Conservation (phyloP, 2,329 filamentous ascomycete species). For the Mollisiaceae sp. region DNA sequence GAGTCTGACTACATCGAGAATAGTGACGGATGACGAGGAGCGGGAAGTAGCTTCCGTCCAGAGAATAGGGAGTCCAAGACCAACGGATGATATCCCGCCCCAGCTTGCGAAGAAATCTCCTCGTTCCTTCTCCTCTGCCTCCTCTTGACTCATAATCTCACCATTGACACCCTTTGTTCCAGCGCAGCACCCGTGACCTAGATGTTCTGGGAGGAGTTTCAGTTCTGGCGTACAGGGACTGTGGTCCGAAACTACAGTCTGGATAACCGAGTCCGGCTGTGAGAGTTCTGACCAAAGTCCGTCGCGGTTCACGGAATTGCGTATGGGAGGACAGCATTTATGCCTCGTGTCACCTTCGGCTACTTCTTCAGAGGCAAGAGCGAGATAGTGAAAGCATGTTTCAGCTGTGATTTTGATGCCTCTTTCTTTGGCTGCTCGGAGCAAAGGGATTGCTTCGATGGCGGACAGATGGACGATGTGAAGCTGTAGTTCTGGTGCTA, state of each 20-base stretch:
- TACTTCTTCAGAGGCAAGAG: constrained; percentile 69
- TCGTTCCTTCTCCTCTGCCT: constrained; percentile 48
- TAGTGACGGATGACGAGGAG: constrained; percentile 34
- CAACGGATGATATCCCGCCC: constrained; percentile 95
- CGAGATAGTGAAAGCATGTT: constrained; percentile 77
- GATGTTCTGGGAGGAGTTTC: constrained; percentile 79
- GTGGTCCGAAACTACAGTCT: constrained; percentile 93
- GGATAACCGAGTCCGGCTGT: constrained; percentile 76
- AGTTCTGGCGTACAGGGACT: constrained; percentile 94
- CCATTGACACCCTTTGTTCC: constrained; percentile 36
- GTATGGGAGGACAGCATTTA: constrained; percentile 77
- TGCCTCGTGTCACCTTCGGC: constrained; percentile 71
- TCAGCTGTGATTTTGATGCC: constrained; percentile 77
- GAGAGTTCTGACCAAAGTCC: constrained; percentile 80
- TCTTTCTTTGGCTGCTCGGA: constrained; percentile 63
- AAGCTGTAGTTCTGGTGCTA: constrained; percentile 81
- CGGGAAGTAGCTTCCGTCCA: constrained; percentile 56
- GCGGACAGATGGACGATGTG: constrained; percentile 83
- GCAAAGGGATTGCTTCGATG: constrained; percentile 69
- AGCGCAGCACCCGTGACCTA: constrained; percentile 46
- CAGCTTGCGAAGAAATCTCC: constrained; percentile 96
- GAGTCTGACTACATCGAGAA: constrained; percentile 82
- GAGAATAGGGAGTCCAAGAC: constrained; percentile 89
- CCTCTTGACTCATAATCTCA: constrained; percentile 37
- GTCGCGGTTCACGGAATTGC: constrained; percentile 63